Base-by-base conservation (phyloP, 164 flowering plant genomes). In the Buxus sempervirens region DNA sequence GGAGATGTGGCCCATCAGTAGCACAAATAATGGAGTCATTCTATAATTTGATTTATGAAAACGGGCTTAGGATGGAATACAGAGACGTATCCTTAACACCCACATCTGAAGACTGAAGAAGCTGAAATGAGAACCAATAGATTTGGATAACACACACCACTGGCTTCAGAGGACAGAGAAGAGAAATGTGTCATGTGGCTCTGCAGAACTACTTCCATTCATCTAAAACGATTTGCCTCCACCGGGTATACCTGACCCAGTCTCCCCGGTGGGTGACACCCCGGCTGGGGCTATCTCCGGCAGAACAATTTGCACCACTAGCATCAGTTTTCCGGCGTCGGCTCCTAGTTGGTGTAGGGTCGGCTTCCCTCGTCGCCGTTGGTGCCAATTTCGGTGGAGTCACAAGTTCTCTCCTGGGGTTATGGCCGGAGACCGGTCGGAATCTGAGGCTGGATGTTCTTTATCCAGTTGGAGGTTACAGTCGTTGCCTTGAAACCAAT, bases 311-410 rank as follows among this genome's bases (percentile, higher is more conserved):
- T 48, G 66, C 81, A 2, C 93, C 88, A 3, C 78, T 88, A 23
- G 92, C 86, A 18, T 75, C 84, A 4, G 77, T 68, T 0, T 91
- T 91, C 68, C 69, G 78, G 28, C 77, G 97, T 68, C 76, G 99
- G 69, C 75, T 92, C 2, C 70, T 90, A 5, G 72, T 74, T 0
- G 97, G 97, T n/a, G 60, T 88, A 24, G 93, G 90, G n/a, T 78
- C 97, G n/a, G 97, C 99, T 70, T 82, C 96, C 53, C 24, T 86
- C 16, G 86, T 92, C 0, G 94, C 91, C 18, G 66, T 90, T 22
- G 98, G 98, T 21, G 96, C 96, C 32, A 84, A 95, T 74, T 92
- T 95, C 56, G 82, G 73, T 28, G 97, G 97, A 54, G 60, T 84
- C 8, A 89, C 97, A 8, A 95, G 97, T 71, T 87, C 76, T 36